These are phyloP conservation scores for Iberis pinnata DNA, from an alignment of 345 rosid genomes.

Conservation along the genomic window DNA sequence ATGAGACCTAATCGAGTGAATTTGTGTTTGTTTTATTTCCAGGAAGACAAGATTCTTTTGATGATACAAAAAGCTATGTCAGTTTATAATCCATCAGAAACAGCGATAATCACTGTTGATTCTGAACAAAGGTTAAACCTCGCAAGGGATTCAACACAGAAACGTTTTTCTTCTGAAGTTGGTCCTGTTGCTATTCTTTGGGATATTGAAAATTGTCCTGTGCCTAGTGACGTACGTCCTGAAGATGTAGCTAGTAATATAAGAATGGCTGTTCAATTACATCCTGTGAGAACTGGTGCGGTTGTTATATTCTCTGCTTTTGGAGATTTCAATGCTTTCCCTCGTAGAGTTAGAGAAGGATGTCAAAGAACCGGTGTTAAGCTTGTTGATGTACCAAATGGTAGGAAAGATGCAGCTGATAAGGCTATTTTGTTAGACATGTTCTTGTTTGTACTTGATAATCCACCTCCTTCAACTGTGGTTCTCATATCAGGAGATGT, in stretches of 20 bases:
- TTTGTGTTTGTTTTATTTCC: too few relatives aligned
- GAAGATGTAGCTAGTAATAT: slow-evolving; percentile 92
- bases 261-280: slow-evolving; percentile 82
- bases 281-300: slow-evolving; percentile 72
- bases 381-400: slow-evolving; percentile 91
- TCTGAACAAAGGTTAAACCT: slow-evolving; percentile 11
- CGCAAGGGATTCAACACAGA: slow-evolving; percentile 1
- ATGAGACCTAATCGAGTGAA: neutral
- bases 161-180: slow-evolving; percentile 26
- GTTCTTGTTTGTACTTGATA: slow-evolving; percentile 92
- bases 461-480: slow-evolving; percentile 79
- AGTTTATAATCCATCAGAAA: slow-evolving; percentile 13
- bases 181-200: slow-evolving; percentile 85
- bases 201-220: slow-evolving; percentile 95
- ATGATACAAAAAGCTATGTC: slow-evolving; percentile 18
- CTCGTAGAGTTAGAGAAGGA: slow-evolving; percentile 91
- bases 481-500: slow-evolving; percentile 94
- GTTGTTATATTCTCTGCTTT: slow-evolving; percentile 80
- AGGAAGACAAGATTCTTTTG: neutral
- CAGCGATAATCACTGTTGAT: slow-evolving; percentile 24
- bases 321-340: slow-evolving; percentile 92
- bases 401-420: slow-evolving; percentile 96
- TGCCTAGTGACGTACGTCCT: slow-evolving; percentile 83
- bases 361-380: slow-evolving; percentile 96
- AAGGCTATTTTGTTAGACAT: slow-evolving; percentile 92